Conservation (phyloP, 495 filamentous ascomycete species). For the Penicillium cataractarum region DNA sequence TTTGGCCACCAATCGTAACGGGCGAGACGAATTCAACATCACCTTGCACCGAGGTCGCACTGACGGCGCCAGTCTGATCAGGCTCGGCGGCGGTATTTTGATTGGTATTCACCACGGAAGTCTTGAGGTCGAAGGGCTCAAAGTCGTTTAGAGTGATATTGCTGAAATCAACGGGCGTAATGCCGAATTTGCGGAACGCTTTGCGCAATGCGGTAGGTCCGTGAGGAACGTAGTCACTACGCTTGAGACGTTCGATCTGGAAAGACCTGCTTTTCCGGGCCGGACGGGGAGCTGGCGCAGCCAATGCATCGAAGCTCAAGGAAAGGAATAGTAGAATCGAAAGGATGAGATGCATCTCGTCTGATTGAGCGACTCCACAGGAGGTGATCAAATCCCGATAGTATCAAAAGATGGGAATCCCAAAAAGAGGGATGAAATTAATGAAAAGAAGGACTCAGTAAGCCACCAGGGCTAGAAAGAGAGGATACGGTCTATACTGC, state of each 20-base stretch:
- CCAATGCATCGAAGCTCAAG: constrained; percentile 44
- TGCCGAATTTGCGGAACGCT: constrained; percentile 66
- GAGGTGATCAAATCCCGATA: constrained; percentile 13
- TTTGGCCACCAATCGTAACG: constrained; percentile 73
- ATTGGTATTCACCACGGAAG: constrained; percentile 21
- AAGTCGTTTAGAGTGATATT: constrained; percentile 41
- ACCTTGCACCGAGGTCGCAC: constrained; percentile 61
- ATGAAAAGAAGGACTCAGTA: background rate
- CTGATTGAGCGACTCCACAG: constrained; percentile 9
- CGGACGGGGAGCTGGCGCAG: constrained; percentile 33
- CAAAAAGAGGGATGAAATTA: constrained; percentile 1
- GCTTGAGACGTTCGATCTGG: constrained; percentile 62
- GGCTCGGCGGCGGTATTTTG: constrained; percentile 21
- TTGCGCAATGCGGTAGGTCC: constrained; percentile 61
- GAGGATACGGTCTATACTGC: background rate
- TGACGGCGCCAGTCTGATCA: constrained; percentile 57
- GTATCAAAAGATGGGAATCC: constrained; percentile 9
- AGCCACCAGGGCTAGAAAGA: constrained; percentile 12
- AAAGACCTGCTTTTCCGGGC: constrained; percentile 50
- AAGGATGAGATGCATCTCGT: constrained; percentile 37
- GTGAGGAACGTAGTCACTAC: constrained; percentile 54
- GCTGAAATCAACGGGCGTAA: constrained; percentile 32
- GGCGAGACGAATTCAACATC: constrained; percentile 73
- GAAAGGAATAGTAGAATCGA: constrained; percentile 36
- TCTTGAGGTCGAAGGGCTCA: constrained; percentile 34